These are phyloP conservation scores for Aspergillus sp. DNA, from an alignment of 2,329 filamentous ascomycete genomes.

Conservation along the genomic window DNA sequence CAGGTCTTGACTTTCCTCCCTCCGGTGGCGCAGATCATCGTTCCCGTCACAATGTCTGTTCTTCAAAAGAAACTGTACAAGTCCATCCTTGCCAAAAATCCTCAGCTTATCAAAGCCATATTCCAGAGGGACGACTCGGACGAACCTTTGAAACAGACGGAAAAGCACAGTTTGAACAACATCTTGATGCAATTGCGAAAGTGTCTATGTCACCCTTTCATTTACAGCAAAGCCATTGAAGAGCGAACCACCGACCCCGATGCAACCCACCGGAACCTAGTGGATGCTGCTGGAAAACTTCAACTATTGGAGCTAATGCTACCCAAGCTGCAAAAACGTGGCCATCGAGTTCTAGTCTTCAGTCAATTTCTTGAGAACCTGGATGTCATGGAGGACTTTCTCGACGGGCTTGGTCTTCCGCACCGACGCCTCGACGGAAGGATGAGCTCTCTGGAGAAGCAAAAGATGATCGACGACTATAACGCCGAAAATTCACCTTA, in stretches of 20 bases:
- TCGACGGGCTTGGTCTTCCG: slow-evolving; percentile 72
- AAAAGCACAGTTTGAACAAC: slow-evolving; percentile 85
- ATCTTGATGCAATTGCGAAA: slow-evolving; percentile 95
- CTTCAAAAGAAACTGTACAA: slow-evolving; percentile 94
- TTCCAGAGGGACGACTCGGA: slow-evolving; percentile 69
- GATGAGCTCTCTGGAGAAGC: slow-evolving; percentile 81
- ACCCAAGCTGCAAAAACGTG: slow-evolving; percentile 80
- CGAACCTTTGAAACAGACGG: slow-evolving; percentile 62
- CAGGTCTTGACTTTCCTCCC: slow-evolving; percentile 91
- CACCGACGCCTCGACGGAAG: slow-evolving; percentile 86
- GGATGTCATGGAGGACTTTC: slow-evolving; percentile 89
- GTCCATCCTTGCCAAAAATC: slow-evolving; percentile 88
- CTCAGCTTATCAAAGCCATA: slow-evolving; percentile 83
- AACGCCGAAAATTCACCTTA: slow-evolving; percentile 81
- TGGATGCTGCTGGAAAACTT: slow-evolving; percentile 91
- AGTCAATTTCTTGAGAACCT: slow-evolving; percentile 91
- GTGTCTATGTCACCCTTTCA: slow-evolving; percentile 92
- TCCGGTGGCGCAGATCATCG: slow-evolving; percentile 90
- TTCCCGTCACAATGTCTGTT: slow-evolving; percentile 93
- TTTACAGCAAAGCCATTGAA: slow-evolving; percentile 89
- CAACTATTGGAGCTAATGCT: slow-evolving; percentile 82
- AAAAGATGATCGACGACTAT: slow-evolving; percentile 91
- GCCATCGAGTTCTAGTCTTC: slow-evolving; percentile 91
- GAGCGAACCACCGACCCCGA: slow-evolving; percentile 69
- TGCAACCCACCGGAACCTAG: slow-evolving; percentile 75